Evolutionary conservation across 2,329 filamentous ascomycete genomes (phyloP).

Genomic region (Neonectria magnoliae): DNA sequence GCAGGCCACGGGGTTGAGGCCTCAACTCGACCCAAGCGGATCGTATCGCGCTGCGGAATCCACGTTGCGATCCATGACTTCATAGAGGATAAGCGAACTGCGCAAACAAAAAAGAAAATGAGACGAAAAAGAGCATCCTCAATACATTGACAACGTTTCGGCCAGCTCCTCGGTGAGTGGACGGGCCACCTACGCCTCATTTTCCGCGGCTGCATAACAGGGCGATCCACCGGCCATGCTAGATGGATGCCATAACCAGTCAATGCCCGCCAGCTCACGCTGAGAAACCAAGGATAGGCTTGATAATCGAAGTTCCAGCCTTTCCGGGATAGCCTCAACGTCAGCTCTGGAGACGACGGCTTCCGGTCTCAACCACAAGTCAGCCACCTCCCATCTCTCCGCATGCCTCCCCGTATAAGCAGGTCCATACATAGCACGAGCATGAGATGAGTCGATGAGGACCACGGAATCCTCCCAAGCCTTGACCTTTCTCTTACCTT

Average conservation of each 20-base stretch:
- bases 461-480: not conserved
- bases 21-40: not conserved
- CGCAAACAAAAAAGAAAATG: not conserved
- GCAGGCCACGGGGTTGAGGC: not conserved
- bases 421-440: not conserved
- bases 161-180: not conserved
- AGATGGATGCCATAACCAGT: not conserved
- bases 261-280: slow-evolving; percentile 6
- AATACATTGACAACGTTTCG: not conserved
- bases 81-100: not conserved
- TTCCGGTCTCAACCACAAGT: slow-evolving; percentile 6
- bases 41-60: not conserved
- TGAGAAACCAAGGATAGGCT: slow-evolving; percentile 15
- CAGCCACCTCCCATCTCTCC: too few species aligned
- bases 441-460: not conserved
- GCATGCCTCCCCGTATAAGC: not conserved
- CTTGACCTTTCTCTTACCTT: too few species aligned
- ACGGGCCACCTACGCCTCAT: slow-evolving; percentile 3
- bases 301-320: not conserved
- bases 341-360: not conserved
- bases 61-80: not conserved
- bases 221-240: slow-evolving; percentile 1
- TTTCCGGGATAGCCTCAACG: slow-evolving; percentile 2
- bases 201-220: slow-evolving; percentile 15
- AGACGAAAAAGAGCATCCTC: not conserved